Conservation (phyloP, 345 rosid genomes). For the Camelina laxa region DNA sequence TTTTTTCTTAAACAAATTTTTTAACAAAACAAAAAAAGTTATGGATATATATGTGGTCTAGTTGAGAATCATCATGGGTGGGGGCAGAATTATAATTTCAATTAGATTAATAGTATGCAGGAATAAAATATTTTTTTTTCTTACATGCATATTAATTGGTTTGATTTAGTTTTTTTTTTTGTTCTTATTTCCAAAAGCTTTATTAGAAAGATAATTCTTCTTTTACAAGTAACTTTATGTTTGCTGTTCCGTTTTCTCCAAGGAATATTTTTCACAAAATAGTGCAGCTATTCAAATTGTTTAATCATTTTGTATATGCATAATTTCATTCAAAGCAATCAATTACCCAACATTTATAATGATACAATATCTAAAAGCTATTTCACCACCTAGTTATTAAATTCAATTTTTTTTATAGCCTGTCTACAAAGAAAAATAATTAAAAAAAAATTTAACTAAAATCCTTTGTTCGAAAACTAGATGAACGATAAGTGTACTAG, state of each 20-base stretch:
- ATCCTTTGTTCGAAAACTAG: too few relatives aligned
- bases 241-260: background rate
- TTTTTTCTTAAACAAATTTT: too few relatives aligned
- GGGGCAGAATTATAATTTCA: background rate
- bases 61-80: background rate
- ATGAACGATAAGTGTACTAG: too few relatives aligned
- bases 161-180: slow-evolving; percentile 22
- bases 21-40: too few relatives aligned
- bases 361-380: background rate
- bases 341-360: background rate
- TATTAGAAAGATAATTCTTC: too few relatives aligned
- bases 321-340: slow-evolving; percentile 14
- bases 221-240: background rate
- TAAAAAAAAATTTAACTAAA: too few relatives aligned
- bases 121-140: slow-evolving; percentile 1
- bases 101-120: background rate
- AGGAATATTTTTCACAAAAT: background rate
- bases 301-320: slow-evolving; percentile 26
- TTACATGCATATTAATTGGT: slow-evolving; percentile 1
- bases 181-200: too few relatives aligned
- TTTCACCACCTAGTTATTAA: background rate
- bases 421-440: too few relatives aligned
- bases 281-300: slow-evolving; percentile 19
- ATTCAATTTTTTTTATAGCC: too few relatives aligned
- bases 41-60: too few relatives aligned